phyloP scores from a whole-genome alignment of 2,329 filamentous ascomycete genomes.

The Xylaria sp. region DNA sequence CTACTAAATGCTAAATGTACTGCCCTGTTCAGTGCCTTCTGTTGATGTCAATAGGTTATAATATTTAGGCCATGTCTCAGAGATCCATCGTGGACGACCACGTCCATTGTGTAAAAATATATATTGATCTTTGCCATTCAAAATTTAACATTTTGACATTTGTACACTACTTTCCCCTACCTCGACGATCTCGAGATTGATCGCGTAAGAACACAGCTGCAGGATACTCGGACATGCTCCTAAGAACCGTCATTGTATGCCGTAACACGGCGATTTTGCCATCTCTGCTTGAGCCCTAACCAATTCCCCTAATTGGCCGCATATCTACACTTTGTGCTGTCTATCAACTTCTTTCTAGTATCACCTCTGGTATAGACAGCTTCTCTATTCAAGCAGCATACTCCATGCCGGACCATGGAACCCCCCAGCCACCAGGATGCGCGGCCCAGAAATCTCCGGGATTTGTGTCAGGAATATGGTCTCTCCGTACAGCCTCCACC shows the following conservation, averaged over 20 bases:
- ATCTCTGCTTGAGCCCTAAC: conserved; percentile 4
- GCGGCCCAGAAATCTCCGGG: conserved; percentile 60
- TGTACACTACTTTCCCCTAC: not conserved
- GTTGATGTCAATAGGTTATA: not conserved
- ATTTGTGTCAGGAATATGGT: conserved; percentile 63
- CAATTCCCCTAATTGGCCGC: conserved; percentile 7
- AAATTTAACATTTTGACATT: not conserved
- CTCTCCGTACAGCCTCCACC: conserved; percentile 56
- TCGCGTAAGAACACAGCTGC: conserved; percentile 1
- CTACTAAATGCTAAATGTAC: not conserved
- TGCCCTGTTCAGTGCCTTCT: conserved; percentile 2
- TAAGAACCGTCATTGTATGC: not conserved
- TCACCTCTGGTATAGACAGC: not conserved
- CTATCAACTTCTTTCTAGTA: not conserved
- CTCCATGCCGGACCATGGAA: conserved; percentile 42
- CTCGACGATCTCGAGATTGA: not conserved
- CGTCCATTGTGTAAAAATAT: not conserved
- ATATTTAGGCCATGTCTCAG: not conserved
- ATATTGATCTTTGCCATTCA: no score
- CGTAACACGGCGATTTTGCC: conserved; percentile 10
- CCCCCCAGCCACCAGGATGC: conserved; percentile 47
- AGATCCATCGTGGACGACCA: not conserved
- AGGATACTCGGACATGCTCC: not conserved
- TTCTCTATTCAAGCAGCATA: conserved; percentile 3
- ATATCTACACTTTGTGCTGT: conserved; percentile 4